Evolutionary conservation across 2,329 filamentous ascomycete species (phyloP), one percentile per base, ranked within the genome.

Genomic region (Xylariaceae sp.): DNA sequence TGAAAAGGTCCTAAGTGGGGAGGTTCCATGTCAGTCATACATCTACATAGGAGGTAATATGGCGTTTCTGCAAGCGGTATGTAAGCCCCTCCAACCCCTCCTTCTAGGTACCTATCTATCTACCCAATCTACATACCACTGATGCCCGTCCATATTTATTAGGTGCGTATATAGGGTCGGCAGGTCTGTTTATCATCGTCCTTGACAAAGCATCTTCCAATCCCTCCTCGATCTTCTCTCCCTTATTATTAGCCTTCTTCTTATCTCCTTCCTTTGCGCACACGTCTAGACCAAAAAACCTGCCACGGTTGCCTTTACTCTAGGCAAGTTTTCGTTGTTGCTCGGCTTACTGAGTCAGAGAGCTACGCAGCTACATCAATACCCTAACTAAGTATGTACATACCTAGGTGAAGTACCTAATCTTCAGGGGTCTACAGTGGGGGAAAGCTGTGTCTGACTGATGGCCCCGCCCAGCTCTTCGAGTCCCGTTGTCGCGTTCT

Each of bases 391-490:
- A 4, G 4, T 26, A 26, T 9, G 9, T 26, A 26, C 23, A 26
- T 26, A 26, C n/a, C n/a, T n/a, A n/a, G n/a, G n/a, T n/a, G n/a
- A n/a, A n/a, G n/a, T n/a, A n/a, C n/a, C n/a, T n/a, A n/a, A n/a
- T 37, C 32, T 37, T 37, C 32, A 37, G 32, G 32, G 32, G 32
- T 37, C 32, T 37, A 37, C 32, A 37, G 32, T 37, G 32, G 32
- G 32, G 32, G 12, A 37, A 37, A 37, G 12, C 32, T 37, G 32
- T 16, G 32, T 26, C 20, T 44, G 40, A 43, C 51, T 48, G 44
- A 32, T 42, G 57, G 60, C 60, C 60, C 60, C 60, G 60, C 60
- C 56, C 51, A 20, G 46, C 50, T 48, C 37, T 48, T 51, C 32
- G 40, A 44, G 52, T 48, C 51, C 47, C 50, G 47, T 54, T 26